Base-by-base conservation (phyloP, 2,329 filamentous ascomycete genomes). In the Zasmidium cellare region DNA sequence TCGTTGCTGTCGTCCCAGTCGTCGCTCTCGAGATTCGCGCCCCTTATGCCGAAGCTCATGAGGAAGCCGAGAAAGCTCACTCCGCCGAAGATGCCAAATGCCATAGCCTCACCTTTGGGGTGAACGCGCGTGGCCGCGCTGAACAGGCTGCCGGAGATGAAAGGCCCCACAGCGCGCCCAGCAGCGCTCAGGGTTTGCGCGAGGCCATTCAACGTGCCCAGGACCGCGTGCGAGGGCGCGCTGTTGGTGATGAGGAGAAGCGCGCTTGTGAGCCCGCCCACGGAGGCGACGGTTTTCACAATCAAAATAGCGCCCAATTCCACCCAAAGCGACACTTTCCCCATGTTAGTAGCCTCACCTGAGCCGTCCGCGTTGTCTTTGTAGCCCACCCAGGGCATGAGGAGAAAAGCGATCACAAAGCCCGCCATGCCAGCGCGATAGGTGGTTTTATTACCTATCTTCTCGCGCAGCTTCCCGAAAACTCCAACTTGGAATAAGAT, bases 181-280 rank as follows among this genome's bases (percentile, higher is more conserved):
- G 90, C 91, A 0, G 94, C 94, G 0, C 91, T 96, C 0, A 99
- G 84, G 0, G 92, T 96, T 74, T 99, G 94, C 0, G 94, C 94
- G 28, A 97, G 83, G 9, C 94, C 94, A 69, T 99, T 97, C 23
- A 99, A 81, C 0, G 91, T 92, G 2, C 94, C 94, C 0, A 99
- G 83, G 0, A 90, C 92, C 3, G 89, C 87, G 72, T 93, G 85
- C 7, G 92, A 91, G 0, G 92, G 90, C 0, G 92, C 91, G 1
- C 90, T 96, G 68, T 99, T 99, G 38, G 92, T 97, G 65, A 99
- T 92, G 73, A 99, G 76, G 16, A 96, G 80, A 75, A 97, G 85
- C 2, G 93, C 92, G 71, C 91, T 94, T 2, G 92, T 96, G 59
- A 99, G 74, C 0, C 93, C 93, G 7, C 91, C 92, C 0, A 99